A percentile compares a stretch with the other conserved stretches of the same genome.
Evolutionary conservation across 1,284 basidiomycete genomes (phyloP).

Genomic region (Trametes versicolor): DNA sequence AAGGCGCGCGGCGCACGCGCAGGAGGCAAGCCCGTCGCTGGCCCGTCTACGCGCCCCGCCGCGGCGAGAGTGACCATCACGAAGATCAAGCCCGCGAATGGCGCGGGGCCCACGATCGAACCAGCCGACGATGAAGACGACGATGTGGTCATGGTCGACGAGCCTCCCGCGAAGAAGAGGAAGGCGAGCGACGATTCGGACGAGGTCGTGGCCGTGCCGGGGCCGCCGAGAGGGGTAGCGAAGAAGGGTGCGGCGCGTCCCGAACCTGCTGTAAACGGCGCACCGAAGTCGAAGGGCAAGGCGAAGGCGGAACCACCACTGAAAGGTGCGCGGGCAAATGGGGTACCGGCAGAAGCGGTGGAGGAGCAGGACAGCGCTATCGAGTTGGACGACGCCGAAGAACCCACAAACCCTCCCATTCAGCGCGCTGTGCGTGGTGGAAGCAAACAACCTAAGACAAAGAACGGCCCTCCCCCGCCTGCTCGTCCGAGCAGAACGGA

Average conservation of each 20-base stretch:
- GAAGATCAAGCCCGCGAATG: constrained; percentile 13
- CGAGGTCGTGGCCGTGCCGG: constrained; percentile 24
- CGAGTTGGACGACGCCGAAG: constrained; percentile 30
- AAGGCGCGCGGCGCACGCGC: constrained; percentile 29
- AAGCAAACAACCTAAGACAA: constrained; percentile 26
- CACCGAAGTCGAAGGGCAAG: constrained; percentile 42
- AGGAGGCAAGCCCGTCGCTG: constrained; percentile 33
- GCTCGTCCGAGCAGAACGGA: constrained; percentile 28
- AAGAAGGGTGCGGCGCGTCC: constrained; percentile 31
- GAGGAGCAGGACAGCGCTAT: constrained; percentile 25
- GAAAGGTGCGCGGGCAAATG: constrained; percentile 12
- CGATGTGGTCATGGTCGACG: constrained; percentile 29
- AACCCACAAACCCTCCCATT: constrained; percentile 20
- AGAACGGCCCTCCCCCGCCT: constrained; percentile 11
- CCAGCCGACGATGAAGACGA: constrained; percentile 28
- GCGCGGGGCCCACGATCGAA: constrained; percentile 20
- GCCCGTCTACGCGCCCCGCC: constrained; percentile 37
- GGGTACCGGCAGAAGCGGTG: constrained; percentile 15
- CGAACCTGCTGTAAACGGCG: constrained; percentile 26
- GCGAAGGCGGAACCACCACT: constrained; percentile 32
- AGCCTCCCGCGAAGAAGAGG: constrained; percentile 26
- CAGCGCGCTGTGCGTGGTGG: constrained; percentile 20
- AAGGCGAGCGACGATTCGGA: constrained; percentile 30
- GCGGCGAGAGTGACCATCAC: constrained; percentile 10
- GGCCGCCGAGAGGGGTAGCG: constrained; percentile 23